Evolutionary conservation across 306 rosid genomes (phyloP), one percentile per base, ranked within the genome.

Genomic region (Trifolium subterraneum): DNA sequence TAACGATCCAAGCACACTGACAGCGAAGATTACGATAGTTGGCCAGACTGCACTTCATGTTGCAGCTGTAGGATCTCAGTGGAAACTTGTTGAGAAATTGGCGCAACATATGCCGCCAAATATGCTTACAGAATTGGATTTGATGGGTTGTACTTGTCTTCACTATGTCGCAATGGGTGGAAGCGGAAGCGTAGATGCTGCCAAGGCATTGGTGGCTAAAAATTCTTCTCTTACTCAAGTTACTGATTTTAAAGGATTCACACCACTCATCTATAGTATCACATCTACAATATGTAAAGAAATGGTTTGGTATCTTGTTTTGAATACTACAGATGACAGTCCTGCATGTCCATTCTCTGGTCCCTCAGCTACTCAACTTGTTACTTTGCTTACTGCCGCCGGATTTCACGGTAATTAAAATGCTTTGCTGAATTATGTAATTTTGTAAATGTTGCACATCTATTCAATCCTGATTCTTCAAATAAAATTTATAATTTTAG

Each of bases 221-320:
- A 74, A 78, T 41, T 72, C 76, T 50, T 59, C 74, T 42, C 31
- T 86, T 45, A 83, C 88, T 33, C 84, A 80, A 68, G 8, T 78
- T 14, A 4, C 78, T 5, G 80, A 82, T 27, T 75, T n/a, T 2
- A 75, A 54, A 14, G 87, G 86, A 12, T 62, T 71, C 71, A 79
- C 90, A 10, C 92, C 90, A 3, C 81, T 88, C 7, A 9, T 77
- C 29, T 55, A 79, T 23, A 88, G 87, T 8, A 72, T 85, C 8
- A 68, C 65, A 9, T 80, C 63, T 45, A 38, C 79, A 2, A 50
- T 51, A 3, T 63, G 73, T 77, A 77, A 77, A 69, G 84, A 88
- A 7, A 80, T 86, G 83, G 81, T 80, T n/a, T 84, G 87, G 92
- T 88, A 74, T 80, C 83, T 88, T 44, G 74, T 83, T 71, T 82